Evolutionary conservation across 768 basidiomycete genomes (phyloP).

Genomic region (Suillus subalutaceus): DNA sequence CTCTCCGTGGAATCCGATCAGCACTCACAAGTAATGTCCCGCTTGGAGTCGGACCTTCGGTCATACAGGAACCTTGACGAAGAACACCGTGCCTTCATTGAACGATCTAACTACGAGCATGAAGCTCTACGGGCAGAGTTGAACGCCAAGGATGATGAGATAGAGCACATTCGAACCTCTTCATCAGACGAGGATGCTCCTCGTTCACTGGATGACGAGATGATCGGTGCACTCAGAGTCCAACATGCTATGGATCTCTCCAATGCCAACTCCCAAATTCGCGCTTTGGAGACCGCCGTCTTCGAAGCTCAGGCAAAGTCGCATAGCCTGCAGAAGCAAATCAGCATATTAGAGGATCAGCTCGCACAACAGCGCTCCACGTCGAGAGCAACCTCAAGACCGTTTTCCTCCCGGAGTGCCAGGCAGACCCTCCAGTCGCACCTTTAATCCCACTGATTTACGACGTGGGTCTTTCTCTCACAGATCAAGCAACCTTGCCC

Average conservation of each 20-base stretch:
- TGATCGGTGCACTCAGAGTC: constrained; percentile 67
- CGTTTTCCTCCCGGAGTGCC: constrained; percentile 52
- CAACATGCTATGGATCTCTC: constrained; percentile 84
- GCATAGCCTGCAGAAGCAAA: constrained; percentile 69
- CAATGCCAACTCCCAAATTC: constrained; percentile 75
- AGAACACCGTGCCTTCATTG: constrained; percentile 66
- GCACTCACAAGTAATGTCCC: constrained; percentile 56
- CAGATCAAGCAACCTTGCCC: constrained; percentile 35
- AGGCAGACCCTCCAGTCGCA: constrained; percentile 45
- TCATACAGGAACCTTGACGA: constrained; percentile 49
- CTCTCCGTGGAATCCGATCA: constrained; percentile 47
- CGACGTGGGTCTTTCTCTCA: constrained; percentile 39
- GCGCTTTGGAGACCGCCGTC: constrained; percentile 70
- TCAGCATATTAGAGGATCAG: constrained; percentile 68
- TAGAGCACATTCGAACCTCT: constrained; percentile 54
- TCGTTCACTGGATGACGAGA: constrained; percentile 72
- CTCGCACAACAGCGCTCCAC: constrained; percentile 48
- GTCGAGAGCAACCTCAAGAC: constrained; percentile 45
- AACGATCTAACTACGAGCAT: constrained; percentile 67
- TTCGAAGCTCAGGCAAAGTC: constrained; percentile 74
- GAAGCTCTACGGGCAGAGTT: constrained; percentile 70
- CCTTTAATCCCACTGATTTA: constrained; percentile 38
- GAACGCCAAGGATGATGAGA: constrained; percentile 63
- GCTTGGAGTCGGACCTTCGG: constrained; percentile 55
- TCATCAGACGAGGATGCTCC: constrained; percentile 41